These are phyloP conservation scores for Galerina sulciceps DNA, from an alignment of 768 basidiomycete species.

Conservation along the genomic window DNA sequence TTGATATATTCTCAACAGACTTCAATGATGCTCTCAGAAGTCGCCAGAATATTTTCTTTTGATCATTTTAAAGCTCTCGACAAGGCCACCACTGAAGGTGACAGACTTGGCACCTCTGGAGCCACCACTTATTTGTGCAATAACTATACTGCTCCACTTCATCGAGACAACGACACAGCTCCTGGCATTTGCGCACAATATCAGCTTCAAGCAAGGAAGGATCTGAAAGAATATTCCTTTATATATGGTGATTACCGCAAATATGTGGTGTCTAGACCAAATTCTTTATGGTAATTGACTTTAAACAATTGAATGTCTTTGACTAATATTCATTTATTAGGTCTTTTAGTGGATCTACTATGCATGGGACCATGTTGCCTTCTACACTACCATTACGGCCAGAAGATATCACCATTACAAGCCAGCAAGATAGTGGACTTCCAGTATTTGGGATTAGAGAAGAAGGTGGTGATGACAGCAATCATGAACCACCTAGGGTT, in stretches of 20 bases:
- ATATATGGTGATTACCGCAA: constrained; percentile 8
- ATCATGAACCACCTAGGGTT: too few species aligned
- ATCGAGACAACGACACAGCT: neutral
- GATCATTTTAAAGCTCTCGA: neutral
- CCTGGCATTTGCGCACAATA: constrained; percentile 7
- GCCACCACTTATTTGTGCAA: neutral
- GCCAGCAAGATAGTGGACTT: too few species aligned
- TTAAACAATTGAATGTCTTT: too few species aligned
- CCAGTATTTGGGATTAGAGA: too few species aligned
- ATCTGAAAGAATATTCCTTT: constrained; percentile 1
- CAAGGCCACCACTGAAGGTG: neutral
- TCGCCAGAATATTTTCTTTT: neutral
- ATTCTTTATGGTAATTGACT: constrained; percentile 1
- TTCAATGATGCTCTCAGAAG: neutral
- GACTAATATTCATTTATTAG: too few species aligned
- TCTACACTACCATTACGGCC: too few species aligned
- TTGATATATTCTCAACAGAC: neutral
- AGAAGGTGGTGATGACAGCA: too few species aligned
- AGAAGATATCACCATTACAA: too few species aligned
- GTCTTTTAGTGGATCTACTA: too few species aligned
- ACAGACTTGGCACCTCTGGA: constrained; percentile 3
- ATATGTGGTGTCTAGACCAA: constrained; percentile 1
- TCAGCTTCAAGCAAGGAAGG: constrained; percentile 2
- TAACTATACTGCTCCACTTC: constrained; percentile 9
- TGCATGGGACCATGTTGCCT: too few species aligned